phyloP scores from a whole-genome alignment of 1,284 basidiomycete genomes.

The Phellopilus nigrolimitatus region DNA sequence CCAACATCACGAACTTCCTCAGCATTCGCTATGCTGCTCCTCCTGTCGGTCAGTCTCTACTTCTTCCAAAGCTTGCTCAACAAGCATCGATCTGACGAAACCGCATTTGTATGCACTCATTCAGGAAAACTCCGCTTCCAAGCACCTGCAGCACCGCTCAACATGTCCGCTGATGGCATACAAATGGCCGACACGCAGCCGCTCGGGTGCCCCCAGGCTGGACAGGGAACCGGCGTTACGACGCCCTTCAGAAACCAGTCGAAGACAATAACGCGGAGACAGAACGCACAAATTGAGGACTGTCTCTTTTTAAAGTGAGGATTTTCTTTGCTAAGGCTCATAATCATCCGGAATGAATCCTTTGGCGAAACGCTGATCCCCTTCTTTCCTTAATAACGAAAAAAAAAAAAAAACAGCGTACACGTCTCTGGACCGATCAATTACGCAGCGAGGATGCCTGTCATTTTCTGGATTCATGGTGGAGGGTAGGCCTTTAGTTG shows the following conservation, averaged over 20 bases:
- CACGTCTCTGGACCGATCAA: conserved; percentile 25
- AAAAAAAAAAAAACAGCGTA: no score
- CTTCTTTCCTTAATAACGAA: background rate
- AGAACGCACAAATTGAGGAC: conserved; percentile 26
- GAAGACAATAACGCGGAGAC: background rate
- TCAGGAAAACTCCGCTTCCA: conserved; percentile 19
- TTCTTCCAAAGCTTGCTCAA: background rate
- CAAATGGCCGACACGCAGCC: conserved; percentile 13
- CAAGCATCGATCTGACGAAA: background rate
- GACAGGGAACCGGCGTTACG: conserved; percentile 4
- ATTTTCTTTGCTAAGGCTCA: background rate
- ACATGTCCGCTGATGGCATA: conserved; percentile 5
- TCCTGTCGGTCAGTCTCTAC: conserved; percentile 30
- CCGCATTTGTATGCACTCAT: background rate
- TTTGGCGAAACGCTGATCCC: no score
- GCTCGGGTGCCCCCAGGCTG: conserved; percentile 8
- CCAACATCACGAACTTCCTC: conserved; percentile 34
- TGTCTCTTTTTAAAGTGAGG: conserved; percentile 32
- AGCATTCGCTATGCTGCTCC: conserved; percentile 40
- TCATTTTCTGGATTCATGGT: conserved; percentile 35
- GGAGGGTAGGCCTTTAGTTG: conserved; percentile 29
- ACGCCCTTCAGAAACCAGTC: conserved; percentile 12
- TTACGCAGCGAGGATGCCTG: conserved; percentile 25
- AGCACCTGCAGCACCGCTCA: conserved; percentile 15
- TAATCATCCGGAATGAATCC: conserved; percentile 4